phyloP scores from a whole-genome alignment of 305 asterid species.

The Rubia occidens region DNA sequence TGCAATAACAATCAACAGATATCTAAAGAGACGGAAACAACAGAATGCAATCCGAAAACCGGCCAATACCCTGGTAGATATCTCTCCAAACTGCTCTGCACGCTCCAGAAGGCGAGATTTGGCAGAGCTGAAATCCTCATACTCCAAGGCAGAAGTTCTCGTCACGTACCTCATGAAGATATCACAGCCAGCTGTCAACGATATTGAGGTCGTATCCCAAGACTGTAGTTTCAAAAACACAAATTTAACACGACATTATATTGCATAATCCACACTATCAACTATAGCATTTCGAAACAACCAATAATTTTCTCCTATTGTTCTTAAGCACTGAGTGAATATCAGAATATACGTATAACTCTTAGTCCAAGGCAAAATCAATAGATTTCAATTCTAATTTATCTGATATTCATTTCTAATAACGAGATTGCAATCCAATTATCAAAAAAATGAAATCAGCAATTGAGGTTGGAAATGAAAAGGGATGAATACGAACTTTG shows the following conservation, averaged over 20 bases:
- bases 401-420: no score
- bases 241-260: constrained; percentile 1
- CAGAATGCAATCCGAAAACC: neutral
- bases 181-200: constrained; percentile 88
- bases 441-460: neutral
- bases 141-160: constrained; percentile 83
- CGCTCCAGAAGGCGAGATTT: constrained; percentile 82
- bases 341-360: no score
- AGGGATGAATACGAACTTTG: constrained; percentile 32
- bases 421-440: neutral
- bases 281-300: neutral
- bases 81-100: constrained; percentile 87
- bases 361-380: no score
- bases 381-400: no score
- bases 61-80: constrained; percentile 59
- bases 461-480: neutral
- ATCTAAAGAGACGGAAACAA: neutral
- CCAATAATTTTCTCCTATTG: neutral
- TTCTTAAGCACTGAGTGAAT: no score
- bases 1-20: neutral
- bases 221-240: constrained; percentile 41
- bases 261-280: neutral
- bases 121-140: constrained; percentile 79
- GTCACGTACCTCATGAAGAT: constrained; percentile 87
- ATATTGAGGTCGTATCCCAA: constrained; percentile 90